phyloP scores from a whole-genome alignment of 768 basidiomycete genomes.

The Leccinum olivaceopallidum region DNA sequence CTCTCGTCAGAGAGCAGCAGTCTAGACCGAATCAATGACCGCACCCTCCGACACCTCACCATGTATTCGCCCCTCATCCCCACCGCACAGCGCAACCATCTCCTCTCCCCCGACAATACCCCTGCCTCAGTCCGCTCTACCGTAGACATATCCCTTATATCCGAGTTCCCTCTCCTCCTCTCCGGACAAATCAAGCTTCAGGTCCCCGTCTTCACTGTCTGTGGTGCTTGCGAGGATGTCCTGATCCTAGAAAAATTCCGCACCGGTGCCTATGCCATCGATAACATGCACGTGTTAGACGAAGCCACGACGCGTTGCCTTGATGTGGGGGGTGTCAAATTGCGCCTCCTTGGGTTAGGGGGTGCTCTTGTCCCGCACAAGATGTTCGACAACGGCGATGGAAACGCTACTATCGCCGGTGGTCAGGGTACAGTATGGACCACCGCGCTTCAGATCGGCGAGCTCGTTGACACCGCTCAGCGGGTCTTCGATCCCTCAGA shows the following conservation, averaged over 20 bases:
- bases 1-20: constrained; percentile 63
- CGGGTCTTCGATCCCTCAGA: constrained; percentile 91
- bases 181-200: constrained; percentile 88
- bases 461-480: constrained; percentile 96
- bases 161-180: constrained; percentile 90
- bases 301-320: constrained; percentile 93
- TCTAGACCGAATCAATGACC: constrained; percentile 89
- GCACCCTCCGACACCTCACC: constrained; percentile 92
- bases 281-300: constrained; percentile 90
- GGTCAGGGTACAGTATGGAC: constrained; percentile 99
- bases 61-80: constrained; percentile 96
- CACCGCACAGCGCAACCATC: constrained; percentile 73
- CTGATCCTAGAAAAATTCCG: constrained; percentile 91
- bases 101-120: constrained; percentile 72
- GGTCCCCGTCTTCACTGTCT: constrained; percentile 94
- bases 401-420: constrained; percentile 95
- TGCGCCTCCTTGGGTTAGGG: constrained; percentile 96
- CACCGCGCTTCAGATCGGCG: constrained; percentile 95
- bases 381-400: constrained; percentile 92
- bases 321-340: constrained; percentile 90
- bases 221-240: constrained; percentile 98
- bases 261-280: constrained; percentile 74
- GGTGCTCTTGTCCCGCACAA: constrained; percentile 92
- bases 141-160: constrained; percentile 76
- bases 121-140: constrained; percentile 69